A percentile compares a stretch with the other conserved stretches of the same genome.
phyloP scores from a whole-genome alignment of 116 monocot species.

The Cymodocea nodosa region DNA sequence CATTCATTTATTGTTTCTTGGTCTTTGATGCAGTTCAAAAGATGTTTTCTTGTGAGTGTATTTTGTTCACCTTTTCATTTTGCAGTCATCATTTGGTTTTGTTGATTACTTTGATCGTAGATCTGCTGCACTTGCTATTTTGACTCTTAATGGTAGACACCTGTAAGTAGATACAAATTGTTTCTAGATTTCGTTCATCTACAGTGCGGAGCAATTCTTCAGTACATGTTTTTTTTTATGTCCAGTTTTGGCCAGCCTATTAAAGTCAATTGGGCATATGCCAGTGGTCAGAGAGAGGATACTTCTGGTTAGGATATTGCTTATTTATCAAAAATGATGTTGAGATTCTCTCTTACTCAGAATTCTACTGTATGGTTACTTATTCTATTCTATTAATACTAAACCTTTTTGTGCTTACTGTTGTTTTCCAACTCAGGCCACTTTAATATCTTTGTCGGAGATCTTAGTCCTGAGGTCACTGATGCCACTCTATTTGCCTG shows the following conservation, averaged over 20 bases:
- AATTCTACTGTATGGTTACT: neutral
- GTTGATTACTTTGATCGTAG: slow-evolving; percentile 74
- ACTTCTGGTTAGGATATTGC: slow-evolving; percentile 42
- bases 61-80: neutral
- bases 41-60: neutral
- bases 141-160: slow-evolving; percentile 59
- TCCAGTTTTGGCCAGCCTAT: slow-evolving; percentile 84
- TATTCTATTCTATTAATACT: neutral
- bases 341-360: too few species aligned
- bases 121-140: slow-evolving; percentile 67
- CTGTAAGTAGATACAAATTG: slow-evolving; percentile 31
- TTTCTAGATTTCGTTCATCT: neutral
- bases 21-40: too few species aligned
- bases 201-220: slow-evolving; percentile 9
- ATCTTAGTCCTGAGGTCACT: slow-evolving; percentile 90
- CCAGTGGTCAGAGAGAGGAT: slow-evolving; percentile 71
- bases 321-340: neutral
- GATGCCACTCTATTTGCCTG: slow-evolving; percentile 65
- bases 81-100: slow-evolving; percentile 88
- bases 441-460: slow-evolving; percentile 85
- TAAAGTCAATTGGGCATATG: slow-evolving; percentile 87
- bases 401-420: neutral
- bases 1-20: neutral
- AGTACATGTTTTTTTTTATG: neutral
- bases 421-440: slow-evolving; percentile 29